Conservation (phyloP, 371 early-diverging fungal genomes). For the Nematocida homosporus region DNA sequence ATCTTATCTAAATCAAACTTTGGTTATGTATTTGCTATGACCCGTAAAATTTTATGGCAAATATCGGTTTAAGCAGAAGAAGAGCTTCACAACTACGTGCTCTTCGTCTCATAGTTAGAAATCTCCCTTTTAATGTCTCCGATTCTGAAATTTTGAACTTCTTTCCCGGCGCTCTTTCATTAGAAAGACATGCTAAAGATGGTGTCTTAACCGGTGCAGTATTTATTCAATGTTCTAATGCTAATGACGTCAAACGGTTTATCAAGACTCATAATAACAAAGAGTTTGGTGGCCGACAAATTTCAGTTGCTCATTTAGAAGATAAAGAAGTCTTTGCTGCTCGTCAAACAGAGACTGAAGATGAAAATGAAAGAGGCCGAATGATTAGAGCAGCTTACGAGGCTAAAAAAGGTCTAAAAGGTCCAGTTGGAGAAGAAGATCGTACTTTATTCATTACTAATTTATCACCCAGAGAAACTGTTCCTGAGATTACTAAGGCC, state of each 20-base stretch:
- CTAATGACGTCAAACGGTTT: conserved; percentile 41
- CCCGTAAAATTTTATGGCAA: background rate
- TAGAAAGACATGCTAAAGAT: conserved; percentile 46
- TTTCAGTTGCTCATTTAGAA: conserved; percentile 22
- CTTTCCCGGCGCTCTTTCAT: conserved; percentile 30
- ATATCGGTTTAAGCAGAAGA: background rate
- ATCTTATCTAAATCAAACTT: conserved; percentile 5
- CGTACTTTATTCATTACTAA: conserved; percentile 57
- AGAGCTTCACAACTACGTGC: background rate
- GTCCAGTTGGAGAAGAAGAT: conserved; percentile 51
- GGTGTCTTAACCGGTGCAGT: conserved; percentile 48
- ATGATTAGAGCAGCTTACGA: conserved; percentile 32
- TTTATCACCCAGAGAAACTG: conserved; percentile 61
- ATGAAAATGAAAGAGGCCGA: conserved; percentile 26
- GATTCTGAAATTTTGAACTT: conserved; percentile 37
- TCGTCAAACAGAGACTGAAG: background rate
- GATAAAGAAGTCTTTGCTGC: conserved; percentile 41
- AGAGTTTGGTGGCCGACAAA: conserved; percentile 18
- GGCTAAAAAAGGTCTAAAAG: conserved; percentile 1
- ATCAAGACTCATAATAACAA: conserved; percentile 32
- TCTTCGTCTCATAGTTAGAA: conserved; percentile 44
- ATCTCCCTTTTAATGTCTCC: conserved; percentile 42
- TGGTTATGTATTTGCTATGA: background rate
- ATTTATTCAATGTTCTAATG: conserved; percentile 46
- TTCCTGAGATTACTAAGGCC: conserved; percentile 54